phyloP scores from a whole-genome alignment of 2,329 filamentous ascomycete genomes.

The Cephalotrichum gorgonifer region DNA sequence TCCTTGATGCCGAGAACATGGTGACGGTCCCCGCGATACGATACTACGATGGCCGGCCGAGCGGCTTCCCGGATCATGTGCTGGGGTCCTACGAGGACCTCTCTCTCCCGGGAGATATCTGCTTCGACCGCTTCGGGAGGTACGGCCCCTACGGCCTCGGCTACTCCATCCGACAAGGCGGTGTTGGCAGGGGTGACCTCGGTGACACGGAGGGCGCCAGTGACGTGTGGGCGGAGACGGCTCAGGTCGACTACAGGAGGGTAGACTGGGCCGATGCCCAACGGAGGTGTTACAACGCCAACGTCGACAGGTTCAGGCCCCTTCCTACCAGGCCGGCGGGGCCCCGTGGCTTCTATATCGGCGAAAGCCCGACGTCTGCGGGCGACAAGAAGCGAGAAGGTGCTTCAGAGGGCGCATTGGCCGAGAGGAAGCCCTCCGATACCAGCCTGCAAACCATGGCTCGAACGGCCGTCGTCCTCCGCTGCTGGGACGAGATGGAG shows the following conservation, averaged over 20 bases:
- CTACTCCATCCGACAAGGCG: slow-evolving; percentile 69
- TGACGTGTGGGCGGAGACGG: slow-evolving; percentile 60
- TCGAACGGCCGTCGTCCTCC: slow-evolving; percentile 69
- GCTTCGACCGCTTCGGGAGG: slow-evolving; percentile 85
- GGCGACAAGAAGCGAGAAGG: background rate
- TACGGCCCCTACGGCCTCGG: slow-evolving; percentile 85
- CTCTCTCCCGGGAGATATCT: slow-evolving; percentile 72
- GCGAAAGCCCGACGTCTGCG: slow-evolving; percentile 16
- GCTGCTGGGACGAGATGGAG: slow-evolving; percentile 70
- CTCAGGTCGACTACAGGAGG: slow-evolving; percentile 66
- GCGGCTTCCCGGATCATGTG: slow-evolving; percentile 74
- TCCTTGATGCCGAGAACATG: slow-evolving; percentile 57
- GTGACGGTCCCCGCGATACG: slow-evolving; percentile 59
- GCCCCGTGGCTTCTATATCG: slow-evolving; percentile 41
- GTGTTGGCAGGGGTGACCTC: slow-evolving; percentile 74
- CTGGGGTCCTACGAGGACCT: slow-evolving; percentile 81
- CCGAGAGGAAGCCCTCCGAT: background rate
- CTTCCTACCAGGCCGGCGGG: slow-evolving; percentile 26
- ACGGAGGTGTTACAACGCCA: slow-evolving; percentile 60
- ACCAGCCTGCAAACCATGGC: slow-evolving; percentile 20
- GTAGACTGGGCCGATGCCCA: slow-evolving; percentile 75
- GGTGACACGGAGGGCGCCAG: slow-evolving; percentile 76
- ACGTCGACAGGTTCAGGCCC: slow-evolving; percentile 57
- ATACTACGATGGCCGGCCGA: slow-evolving; percentile 67
- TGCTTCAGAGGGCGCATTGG: background rate